These are phyloP conservation scores for Cadophora sp. DNA, from an alignment of 2,329 filamentous ascomycete genomes.

Conservation along the genomic window DNA sequence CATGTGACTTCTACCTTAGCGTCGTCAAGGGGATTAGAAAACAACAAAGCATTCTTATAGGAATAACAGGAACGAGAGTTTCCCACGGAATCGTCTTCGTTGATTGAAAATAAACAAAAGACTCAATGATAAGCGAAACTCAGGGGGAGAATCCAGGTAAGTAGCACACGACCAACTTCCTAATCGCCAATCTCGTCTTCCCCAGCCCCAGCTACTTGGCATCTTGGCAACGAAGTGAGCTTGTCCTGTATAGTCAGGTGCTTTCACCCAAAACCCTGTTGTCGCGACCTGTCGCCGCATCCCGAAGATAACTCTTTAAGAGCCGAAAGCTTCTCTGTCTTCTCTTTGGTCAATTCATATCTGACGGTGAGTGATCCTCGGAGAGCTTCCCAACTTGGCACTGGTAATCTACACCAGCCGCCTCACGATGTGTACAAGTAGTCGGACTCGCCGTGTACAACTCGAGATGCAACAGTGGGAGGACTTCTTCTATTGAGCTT, in stretches of 20 bases:
- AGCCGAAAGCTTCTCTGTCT: background rate
- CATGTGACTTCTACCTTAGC: no score
- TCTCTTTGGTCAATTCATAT: background rate
- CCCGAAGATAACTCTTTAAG: background rate
- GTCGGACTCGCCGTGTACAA: background rate
- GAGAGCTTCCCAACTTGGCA: background rate
- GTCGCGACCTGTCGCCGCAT: slow-evolving; percentile 3
- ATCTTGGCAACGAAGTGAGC: background rate
- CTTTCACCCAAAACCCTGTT: background rate
- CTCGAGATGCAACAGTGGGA: background rate
- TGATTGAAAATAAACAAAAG: background rate
- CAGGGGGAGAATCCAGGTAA: background rate
- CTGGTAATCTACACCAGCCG: background rate
- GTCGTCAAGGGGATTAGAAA: no score
- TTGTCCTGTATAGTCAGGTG: slow-evolving; percentile 9
- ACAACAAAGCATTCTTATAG: no score
- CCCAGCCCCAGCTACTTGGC: background rate
- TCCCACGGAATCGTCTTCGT: background rate
- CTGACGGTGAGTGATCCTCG: background rate
- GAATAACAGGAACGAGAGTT: background rate
- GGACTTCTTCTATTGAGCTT: background rate
- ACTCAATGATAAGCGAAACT: background rate
- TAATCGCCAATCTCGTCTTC: slow-evolving; percentile 4
- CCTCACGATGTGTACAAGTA: slow-evolving; percentile 1
- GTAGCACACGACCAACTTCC: slow-evolving; percentile 11